Evolutionary conservation across 257 asterid species (phyloP), one percentile per base, ranked within the genome.

Genomic region (Solanum clarkiae): DNA sequence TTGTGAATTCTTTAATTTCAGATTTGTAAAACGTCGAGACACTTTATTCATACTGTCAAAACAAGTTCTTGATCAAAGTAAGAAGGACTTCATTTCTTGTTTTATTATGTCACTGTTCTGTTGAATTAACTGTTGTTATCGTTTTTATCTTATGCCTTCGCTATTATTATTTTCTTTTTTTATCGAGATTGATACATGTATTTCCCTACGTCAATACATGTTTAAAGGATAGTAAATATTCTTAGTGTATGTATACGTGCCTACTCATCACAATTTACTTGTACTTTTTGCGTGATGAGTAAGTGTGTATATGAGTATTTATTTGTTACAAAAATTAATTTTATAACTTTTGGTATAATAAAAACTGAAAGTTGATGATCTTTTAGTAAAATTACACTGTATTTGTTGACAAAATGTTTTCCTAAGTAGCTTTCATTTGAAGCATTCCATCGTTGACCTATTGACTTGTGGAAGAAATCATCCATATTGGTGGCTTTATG

Each of bases 391-490:
- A 22, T 74, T 47, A 74, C 18, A 75, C n/a, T 75, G 0, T 2
- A 36, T 22, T 56, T 36, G 74, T 29, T n/a, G 57, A 75, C 44
- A 75, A 47, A 74, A 22, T 47, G 4, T 47, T 2, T 60, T 47
- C 60, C 10, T 75, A 47, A 49, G 44, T 75, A 74, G 80, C 85
- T 80, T 16, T 71, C 82, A 10, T 32, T 82, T 17, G 88, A 88
- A 69, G 87, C 86, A 66, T 56, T 53, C 62, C 77, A 66, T 62
- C 59, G 84, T 75, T 81, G 90, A 69, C 74, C 82, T 70, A 0
- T 59, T 65, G 84, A 57, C 18, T 84, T 84, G 81, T 56, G 20
- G 84, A 69, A 40, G 20, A 72, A 63, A 53, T 68, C 88, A 81
- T 86, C 80, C 70, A 36, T 74, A 22, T 68, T 84, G 77, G 81